Base-by-base conservation (phyloP, 768 basidiomycete species). In the Tylopilus rubrobrunneus region DNA sequence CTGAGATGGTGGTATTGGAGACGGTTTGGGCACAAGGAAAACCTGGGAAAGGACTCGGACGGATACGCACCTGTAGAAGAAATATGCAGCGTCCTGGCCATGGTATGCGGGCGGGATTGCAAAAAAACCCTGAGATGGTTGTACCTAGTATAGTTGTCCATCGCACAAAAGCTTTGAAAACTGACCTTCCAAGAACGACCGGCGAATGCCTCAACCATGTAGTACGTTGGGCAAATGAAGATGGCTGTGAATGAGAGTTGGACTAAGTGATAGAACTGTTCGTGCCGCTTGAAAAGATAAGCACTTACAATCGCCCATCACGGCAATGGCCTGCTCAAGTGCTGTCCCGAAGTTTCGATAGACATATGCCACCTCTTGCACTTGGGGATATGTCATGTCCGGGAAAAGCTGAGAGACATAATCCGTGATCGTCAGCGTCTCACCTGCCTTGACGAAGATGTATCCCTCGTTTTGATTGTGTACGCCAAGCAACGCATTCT, bases 401-500 rank as follows among this genome's bases (percentile, higher is more conserved):
- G 79, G 78, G 62, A 77, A 81, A 8, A 81, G 65, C 9, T 72
- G 62, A 11, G 70, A 52, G 19, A 70, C 31, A 9, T 66, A 67
- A n/a, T 63, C 58, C 1, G 56, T 49, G 17, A 55, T 43, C 14
- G 54, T 45, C 52, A 44, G 52, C 34, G 60, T 72, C 64, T 42
- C 64, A 19, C 36, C 59, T 27, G 25, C 15, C 41, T 69, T 27
- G 3, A 71, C 67, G 37, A 74, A 71, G 5, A 11, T 0, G 4
- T 47, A 49, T 23, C 74, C 74, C 43, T 75, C 74, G 25, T 70
- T 62, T 6, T 45, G 21, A 43, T 34, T 56, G 8, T 37, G n/a
- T 9, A 36, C 44, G 0, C 64, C 31, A 4, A 55, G 70, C 1
- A 59, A 56, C 2, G 70, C 56, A 23, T 62, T 56, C 49, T 72